Base-by-base conservation (phyloP, 2,329 filamentous ascomycete genomes). In the Chaetomium globosum region DNA sequence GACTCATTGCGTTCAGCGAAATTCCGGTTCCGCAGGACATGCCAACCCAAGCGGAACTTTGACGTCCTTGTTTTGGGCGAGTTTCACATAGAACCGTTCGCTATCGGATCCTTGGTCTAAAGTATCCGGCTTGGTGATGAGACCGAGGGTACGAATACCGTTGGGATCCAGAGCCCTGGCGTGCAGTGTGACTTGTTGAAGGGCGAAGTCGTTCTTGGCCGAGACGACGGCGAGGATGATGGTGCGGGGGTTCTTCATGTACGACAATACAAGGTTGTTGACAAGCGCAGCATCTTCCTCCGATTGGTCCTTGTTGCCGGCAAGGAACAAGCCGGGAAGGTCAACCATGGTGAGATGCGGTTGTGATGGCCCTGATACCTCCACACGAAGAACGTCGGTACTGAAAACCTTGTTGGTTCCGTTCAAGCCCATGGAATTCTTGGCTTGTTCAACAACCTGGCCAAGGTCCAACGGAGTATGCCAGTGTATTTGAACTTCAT, bases 171-270 rank as follows among this genome's bases (percentile, higher is more conserved):
- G 68, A 57, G 73, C 68, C 7, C 83, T 80, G 13, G 84, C 79
- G 51, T 81, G 71, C 13, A 82, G 78, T 0, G 85, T 75, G 4
- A 90, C 81, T 10, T 80, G 76, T 70, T 91, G 87, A 36, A 86
- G 83, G 6, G 83, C 83, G 68, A 82, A 81, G 61, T 89, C 84
- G 46, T 80, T 81, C 59, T 82, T 83, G 0, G 84, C 85, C 0
- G 81, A 83, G 0, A 88, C 78, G 0, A 87, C 82, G 1, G 85
- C 83, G 1, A 89, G 77, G 2, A 88, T 85, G 64, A 90, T 86
- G 69, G 81, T 88, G 5, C 85, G 76, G 0, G 77, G 74, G 12
- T 83, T 79, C 23, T 74, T 73, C 78, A 90, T 87, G 72, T 90
- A 90, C 0, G 73, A 73, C 2, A 80, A 70, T 1, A 87, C 82